A percentile compares a stretch with the other conserved stretches of the same genome.
phyloP scores from a whole-genome alignment of 768 basidiomycete genomes.

The Mycena vitilis region DNA sequence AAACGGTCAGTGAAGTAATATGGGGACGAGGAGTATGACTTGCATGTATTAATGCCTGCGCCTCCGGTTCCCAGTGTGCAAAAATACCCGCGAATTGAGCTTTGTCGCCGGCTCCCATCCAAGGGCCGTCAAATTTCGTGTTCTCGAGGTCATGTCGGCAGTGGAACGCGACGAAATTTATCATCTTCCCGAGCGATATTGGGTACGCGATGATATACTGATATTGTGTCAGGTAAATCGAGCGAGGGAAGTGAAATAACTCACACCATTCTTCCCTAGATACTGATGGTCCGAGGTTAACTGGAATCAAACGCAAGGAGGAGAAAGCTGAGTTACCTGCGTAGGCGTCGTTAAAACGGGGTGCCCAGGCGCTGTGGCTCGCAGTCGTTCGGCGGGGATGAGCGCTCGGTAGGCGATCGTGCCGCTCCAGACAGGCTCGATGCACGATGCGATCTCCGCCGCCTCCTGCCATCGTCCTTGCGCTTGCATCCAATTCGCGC shows the following conservation, averaged over 20 bases:
- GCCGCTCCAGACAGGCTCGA: constrained; percentile 71
- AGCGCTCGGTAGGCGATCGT: constrained; percentile 68
- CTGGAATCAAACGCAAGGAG: not conserved
- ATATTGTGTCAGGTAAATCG: constrained; percentile 2
- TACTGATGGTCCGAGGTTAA: constrained; percentile 54
- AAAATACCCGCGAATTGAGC: constrained; percentile 60
- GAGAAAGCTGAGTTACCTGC: constrained; percentile 50
- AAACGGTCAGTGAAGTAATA: constrained; percentile 21
- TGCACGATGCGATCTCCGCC: constrained; percentile 53
- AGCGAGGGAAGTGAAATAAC: constrained; percentile 31
- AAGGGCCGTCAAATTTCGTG: constrained; percentile 60
- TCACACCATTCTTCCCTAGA: constrained; percentile 62
- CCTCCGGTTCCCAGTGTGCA: constrained; percentile 69
- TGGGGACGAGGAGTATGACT: constrained; percentile 28
- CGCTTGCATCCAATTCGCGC: constrained; percentile 48
- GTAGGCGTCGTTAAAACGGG: constrained; percentile 58
- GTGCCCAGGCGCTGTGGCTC: constrained; percentile 57
- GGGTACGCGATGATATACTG: constrained; percentile 75
- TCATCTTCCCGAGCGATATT: constrained; percentile 63
- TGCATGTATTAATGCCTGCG: constrained; percentile 67
- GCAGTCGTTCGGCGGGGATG: constrained; percentile 63
- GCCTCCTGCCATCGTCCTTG: constrained; percentile 53
- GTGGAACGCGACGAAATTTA: constrained; percentile 74
- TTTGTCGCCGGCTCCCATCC: constrained; percentile 60
- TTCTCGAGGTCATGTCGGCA: constrained; percentile 63